Base-by-base conservation (phyloP, 129 eudicot genomes). In the Tagetes patula region DNA sequence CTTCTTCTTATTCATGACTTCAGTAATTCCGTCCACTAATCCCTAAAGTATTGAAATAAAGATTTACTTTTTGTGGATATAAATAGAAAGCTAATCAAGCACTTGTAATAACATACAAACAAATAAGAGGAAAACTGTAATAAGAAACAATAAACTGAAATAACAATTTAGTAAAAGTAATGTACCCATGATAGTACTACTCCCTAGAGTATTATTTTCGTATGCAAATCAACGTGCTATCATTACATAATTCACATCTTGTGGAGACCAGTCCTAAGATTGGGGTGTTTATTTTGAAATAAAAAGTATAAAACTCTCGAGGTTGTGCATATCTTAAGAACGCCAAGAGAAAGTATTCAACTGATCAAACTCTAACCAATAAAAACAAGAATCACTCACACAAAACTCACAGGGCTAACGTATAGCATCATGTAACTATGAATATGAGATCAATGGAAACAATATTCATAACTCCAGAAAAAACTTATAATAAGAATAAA, bases 21-120 rank as follows among this genome's bases (percentile, higher is more conserved):
- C 84, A 68, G 77, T 82, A 53, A 89, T 82, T 65, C 83, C 98
- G 64, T 89, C 98, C 41, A 87, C 86, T 43, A 92, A 72, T 43
- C 95, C 97, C 97, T 92, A 83, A 58, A 68, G 81, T 60, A 65
- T 69, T 64, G 59, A 56, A 52, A 43, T 45, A 43, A 53, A n/a
- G 39, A 27, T 0, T 45, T 27, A 11, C 39, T 36, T 74, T 62
- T 69, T 34, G 13, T 6, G 33, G 36, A 48, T 36, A 63, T 63
- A 31, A 41, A 49, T 48, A 65, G 54, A 53, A 59, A 34, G 68
- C 45, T 31, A 56, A 41, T 46, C 77, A 64, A 71, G 48, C 34
- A 65, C 30, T n/a, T 36, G 33, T 69, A 54, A 20, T 20, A 20
- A 20, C 20, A 69, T 31, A 60, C 8, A 27, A 27, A 6, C 45